A percentile compares a stretch with the other conserved stretches of the same genome.
Conservation (phyloP, 768 basidiomycete genomes). For the Pleurotus sapidus region DNA sequence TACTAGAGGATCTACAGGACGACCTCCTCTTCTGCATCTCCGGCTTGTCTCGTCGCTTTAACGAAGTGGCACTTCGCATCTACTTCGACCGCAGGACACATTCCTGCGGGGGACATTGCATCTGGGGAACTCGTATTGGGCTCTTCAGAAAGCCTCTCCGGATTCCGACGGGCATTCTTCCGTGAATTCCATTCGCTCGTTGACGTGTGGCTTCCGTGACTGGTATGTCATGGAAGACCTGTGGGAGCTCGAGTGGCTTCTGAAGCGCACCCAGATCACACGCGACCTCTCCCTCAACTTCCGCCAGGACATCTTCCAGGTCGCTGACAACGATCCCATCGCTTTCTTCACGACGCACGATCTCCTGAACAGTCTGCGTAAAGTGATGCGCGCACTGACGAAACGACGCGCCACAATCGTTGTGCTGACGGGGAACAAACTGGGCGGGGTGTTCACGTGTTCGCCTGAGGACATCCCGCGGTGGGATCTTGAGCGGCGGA, state of each 20-base stretch:
- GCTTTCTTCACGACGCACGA: constrained; percentile 5
- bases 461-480: background rate
- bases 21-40: constrained; percentile 3
- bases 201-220: constrained; percentile 1
- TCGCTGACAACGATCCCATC: constrained; percentile 4
- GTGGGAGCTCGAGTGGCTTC: constrained; percentile 5
- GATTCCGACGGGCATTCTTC: constrained; percentile 1
- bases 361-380: background rate
- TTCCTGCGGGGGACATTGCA: background rate
- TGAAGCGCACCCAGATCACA: background rate
- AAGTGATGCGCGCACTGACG: background rate
- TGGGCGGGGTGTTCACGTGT: constrained; percentile 6
- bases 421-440: constrained; percentile 2
- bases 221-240: constrained; percentile 7
- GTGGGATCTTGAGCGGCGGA: constrained; percentile 1
- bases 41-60: constrained; percentile 5
- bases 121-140: background rate
- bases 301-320: constrained; percentile 4
- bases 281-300: constrained; percentile 5
- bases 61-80: constrained; percentile 7
- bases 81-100: constrained; percentile 5
- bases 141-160: constrained; percentile 2
- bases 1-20: background rate
- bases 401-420: background rate
- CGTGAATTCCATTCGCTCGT: background rate